Evolutionary conservation across 225 moss, liverwort and hornwort species (phyloP).

Genomic region (Bryum argenteum): DNA sequence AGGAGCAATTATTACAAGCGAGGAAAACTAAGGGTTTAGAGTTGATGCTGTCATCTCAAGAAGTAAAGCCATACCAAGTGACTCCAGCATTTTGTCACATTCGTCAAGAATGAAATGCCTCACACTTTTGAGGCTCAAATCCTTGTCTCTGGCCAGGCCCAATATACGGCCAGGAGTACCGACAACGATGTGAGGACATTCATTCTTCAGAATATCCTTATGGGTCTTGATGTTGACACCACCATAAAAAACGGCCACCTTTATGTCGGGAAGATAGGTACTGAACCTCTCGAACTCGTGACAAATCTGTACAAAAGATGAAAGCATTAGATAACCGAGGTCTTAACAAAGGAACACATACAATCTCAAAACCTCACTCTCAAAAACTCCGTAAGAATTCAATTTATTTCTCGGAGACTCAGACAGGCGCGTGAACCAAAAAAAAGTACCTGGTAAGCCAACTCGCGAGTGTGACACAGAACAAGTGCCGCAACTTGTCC

Average conservation of each 20-base stretch:
- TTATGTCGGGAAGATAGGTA: slow-evolving; percentile 91
- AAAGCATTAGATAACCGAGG: not conserved
- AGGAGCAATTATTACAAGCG: too few relatives aligned
- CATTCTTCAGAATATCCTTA: slow-evolving; percentile 93
- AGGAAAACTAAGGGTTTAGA: not conserved
- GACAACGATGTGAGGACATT: slow-evolving; percentile 96
- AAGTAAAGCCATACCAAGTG: slow-evolving; percentile 70
- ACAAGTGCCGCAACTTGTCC: slow-evolving; percentile 96
- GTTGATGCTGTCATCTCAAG: not conserved
- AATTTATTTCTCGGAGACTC: too few relatives aligned
- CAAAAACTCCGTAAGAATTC: not conserved
- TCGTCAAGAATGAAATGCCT: slow-evolving; percentile 98
- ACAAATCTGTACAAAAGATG: slow-evolving; percentile 54
- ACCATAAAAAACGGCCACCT: slow-evolving; percentile 96
- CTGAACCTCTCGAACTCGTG: slow-evolving; percentile 96
- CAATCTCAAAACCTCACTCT: too few relatives aligned
- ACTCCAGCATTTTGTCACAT: slow-evolving; percentile 99
- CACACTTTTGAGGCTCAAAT: slow-evolving; percentile 94
- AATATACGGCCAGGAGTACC: slow-evolving; percentile 92
- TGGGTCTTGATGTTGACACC: slow-evolving; percentile 98
- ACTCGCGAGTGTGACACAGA: slow-evolving; percentile 89
- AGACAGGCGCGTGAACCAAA: too few relatives aligned
- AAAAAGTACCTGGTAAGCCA: slow-evolving; percentile 81
- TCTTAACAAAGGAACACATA: rapidly evolving
- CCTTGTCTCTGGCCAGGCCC: slow-evolving; percentile 92